Evolutionary conservation across 345 rosid genomes (phyloP).

Genomic region (Eucalyptus polybractea): DNA sequence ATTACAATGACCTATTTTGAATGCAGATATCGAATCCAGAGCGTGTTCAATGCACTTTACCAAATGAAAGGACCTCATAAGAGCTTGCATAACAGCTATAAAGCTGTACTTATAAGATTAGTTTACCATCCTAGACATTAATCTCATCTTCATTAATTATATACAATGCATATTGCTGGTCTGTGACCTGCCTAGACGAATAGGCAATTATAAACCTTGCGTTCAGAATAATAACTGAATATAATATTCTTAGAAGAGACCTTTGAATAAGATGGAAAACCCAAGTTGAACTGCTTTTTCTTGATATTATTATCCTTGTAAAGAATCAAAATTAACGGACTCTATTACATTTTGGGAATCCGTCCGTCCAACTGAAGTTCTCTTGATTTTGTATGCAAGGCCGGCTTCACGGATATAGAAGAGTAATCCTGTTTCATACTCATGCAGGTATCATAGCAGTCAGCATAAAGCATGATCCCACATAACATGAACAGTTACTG

Average conservation of each 20-base stretch:
- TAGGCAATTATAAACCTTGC: not conserved
- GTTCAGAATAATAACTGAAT: not conserved
- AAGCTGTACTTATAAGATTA: not conserved
- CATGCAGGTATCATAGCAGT: too few relatives aligned
- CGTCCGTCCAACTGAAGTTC: not conserved
- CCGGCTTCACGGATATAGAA: too few relatives aligned
- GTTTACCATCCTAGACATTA: not conserved
- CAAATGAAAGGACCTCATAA: not conserved
- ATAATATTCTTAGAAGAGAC: not conserved
- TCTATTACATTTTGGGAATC: not conserved
- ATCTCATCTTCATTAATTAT: not conserved
- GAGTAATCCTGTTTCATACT: too few relatives aligned
- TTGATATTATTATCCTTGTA: not conserved
- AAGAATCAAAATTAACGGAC: not conserved
- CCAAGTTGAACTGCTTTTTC: not conserved
- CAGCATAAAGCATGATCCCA: too few relatives aligned
- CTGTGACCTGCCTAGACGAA: not conserved
- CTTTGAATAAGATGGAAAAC: not conserved
- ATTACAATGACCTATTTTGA: not conserved
- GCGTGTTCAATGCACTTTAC: not conserved
- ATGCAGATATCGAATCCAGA: not conserved
- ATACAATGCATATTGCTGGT: not conserved
- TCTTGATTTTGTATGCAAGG: not conserved
- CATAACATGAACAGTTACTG: too few relatives aligned
- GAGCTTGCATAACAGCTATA: not conserved